These are phyloP conservation scores for Cotoneaster glaucophyllus DNA, from an alignment of 306 rosid species.

Conservation along the genomic window DNA sequence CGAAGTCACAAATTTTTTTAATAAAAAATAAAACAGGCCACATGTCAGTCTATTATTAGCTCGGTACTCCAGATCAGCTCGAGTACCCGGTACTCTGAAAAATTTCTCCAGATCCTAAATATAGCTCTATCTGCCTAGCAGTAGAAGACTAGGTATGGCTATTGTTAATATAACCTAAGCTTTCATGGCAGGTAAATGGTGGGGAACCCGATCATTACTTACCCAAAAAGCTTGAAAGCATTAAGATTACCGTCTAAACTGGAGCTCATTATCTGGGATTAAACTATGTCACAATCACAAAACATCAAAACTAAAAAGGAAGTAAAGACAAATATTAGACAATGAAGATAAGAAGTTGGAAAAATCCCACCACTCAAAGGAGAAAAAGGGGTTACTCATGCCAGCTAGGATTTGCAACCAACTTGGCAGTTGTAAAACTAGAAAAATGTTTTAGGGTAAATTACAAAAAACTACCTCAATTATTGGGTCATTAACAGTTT, in stretches of 20 bases:
- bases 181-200: constrained; percentile 3
- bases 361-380: neutral
- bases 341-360: constrained; percentile 1
- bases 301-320: neutral
- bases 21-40: too few relatives aligned
- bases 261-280: neutral
- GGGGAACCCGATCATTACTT: constrained; percentile 4
- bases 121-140: neutral
- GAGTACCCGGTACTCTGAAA: too few relatives aligned
- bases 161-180: neutral
- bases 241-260: neutral
- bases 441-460: neutral
- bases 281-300: neutral
- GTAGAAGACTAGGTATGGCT: neutral
- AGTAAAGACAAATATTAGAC: neutral
- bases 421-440: neutral
- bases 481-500: too few relatives aligned
- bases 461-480: too few relatives aligned
- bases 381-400: neutral
- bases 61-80: too few relatives aligned
- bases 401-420: neutral
- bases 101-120: too few relatives aligned
- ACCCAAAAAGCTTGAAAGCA: neutral
- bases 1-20: too few relatives aligned
- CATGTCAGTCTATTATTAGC: too few relatives aligned